Evolutionary conservation across 2,329 filamentous ascomycete species (phyloP).

Genomic region (Botryotinia globosa): DNA sequence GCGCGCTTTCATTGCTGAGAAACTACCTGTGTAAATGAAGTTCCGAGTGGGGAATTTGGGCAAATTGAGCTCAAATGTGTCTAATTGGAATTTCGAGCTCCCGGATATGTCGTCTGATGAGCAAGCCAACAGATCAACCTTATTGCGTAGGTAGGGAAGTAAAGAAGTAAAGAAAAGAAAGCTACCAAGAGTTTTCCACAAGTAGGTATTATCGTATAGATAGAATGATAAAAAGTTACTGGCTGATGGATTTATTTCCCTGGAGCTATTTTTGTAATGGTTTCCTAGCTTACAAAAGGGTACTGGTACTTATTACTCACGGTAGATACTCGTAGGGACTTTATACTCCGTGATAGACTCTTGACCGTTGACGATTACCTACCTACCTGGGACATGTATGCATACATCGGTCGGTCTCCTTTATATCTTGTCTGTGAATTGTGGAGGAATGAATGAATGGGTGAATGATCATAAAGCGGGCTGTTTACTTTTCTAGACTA

Average conservation of each 20-base stretch:
- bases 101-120: slow-evolving; percentile 5
- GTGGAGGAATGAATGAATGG: not conserved
- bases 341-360: not conserved
- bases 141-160: not conserved
- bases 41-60: slow-evolving; percentile 13
- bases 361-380: not conserved
- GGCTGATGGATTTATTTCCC: not conserved
- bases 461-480: not conserved
- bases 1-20: slow-evolving; percentile 18
- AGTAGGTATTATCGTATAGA: too few relatives aligned
- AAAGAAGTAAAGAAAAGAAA: not conserved
- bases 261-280: not conserved
- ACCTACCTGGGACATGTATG: not conserved
- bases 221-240: not conserved
- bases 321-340: too few relatives aligned
- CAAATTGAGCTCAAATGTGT: slow-evolving; percentile 17
- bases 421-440: not conserved
- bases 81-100: slow-evolving; percentile 16
- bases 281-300: too few relatives aligned
- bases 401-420: not conserved
- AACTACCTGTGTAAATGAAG: slow-evolving; percentile 7
- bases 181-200: not conserved
- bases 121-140: not conserved
- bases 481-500: not conserved
- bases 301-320: too few relatives aligned